Evolutionary conservation across 768 basidiomycete species (phyloP), one percentile per base, ranked within the genome.

Genomic region (Dendrothele bispora): DNA sequence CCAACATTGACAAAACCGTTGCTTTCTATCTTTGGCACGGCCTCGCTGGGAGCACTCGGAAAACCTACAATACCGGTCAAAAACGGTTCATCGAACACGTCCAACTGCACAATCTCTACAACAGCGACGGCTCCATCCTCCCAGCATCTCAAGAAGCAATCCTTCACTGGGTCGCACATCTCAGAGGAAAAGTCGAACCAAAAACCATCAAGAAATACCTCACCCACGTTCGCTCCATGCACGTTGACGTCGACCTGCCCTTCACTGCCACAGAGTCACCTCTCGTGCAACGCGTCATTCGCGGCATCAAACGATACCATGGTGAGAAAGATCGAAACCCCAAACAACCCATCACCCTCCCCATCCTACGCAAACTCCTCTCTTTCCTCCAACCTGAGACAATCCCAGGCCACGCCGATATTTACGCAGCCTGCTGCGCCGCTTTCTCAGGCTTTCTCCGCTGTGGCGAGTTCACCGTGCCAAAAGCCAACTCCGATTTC

Each of bases 41-140:
- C n/a, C n/a, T n/a, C n/a, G n/a, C n/a, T n/a, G n/a, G n/a, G 12
- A 60, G 53, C 24, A 69, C 68, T 18, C 50, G 62, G 0, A 54
- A 49, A 22, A 57, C 61, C 8, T 67, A 70, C 49, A 43, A 48
- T 10, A 57, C 64, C 1, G 63, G 65, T 4, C 64, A 68, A 37
- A 32, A 48, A 2, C 64, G 56, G 3, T 70, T 59, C 54, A 32
- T 65, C 39, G 46, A 62, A 15, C 66, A 61, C 43, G 38, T 53
- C 40, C 21, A 24, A 2, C 55, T 60, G 40, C 24, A 61, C 50
- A 47, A 46, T 5, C 34, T 58, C 46, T 35, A n/a, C 17, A 40
- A 44, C 45, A 63, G 29, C 61, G 61, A 1, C 58, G 61, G n/a
- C 32, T 49, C n/a, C n/a, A n/a, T n/a, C n/a, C n/a, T n/a, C n/a